These are phyloP conservation scores for Aureobasidium melanogenum DNA, from an alignment of 2,329 filamentous ascomycete species.

Conservation along the genomic window DNA sequence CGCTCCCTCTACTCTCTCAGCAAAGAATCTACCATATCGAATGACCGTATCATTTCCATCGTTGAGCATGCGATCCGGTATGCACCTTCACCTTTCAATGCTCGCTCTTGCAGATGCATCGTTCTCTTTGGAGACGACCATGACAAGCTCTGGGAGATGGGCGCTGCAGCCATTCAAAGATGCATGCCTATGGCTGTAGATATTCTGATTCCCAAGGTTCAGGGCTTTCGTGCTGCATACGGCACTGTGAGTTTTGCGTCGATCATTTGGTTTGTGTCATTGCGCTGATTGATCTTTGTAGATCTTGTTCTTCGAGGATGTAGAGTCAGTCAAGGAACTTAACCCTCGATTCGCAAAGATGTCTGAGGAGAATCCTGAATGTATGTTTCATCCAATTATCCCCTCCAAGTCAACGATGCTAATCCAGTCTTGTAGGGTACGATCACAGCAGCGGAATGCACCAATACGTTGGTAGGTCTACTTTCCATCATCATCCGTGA, in stretches of 20 bases:
- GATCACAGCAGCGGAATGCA: background rate
- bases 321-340: background rate
- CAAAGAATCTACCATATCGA: constrained; percentile 20
- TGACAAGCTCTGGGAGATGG: constrained; percentile 21
- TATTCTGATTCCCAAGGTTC: constrained; percentile 20
- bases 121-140: constrained; percentile 23
- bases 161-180: constrained; percentile 17
- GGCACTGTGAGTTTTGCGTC: constrained; percentile 18
- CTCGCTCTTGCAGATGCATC: constrained; percentile 23
- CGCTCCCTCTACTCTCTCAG: constrained; percentile 22
- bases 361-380: background rate
- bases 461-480: background rate
- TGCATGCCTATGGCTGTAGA: constrained; percentile 16
- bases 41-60: constrained; percentile 21
- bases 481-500: background rate
- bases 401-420: background rate
- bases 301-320: constrained; percentile 6
- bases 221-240: constrained; percentile 17
- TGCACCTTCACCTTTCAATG: constrained; percentile 24
- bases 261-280: background rate
- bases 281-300: background rate
- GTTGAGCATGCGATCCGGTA: constrained; percentile 21
- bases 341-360: background rate
- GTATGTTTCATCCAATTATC: background rate
- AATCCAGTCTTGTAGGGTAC: background rate